phyloP scores from a whole-genome alignment of 2,329 filamentous ascomycete species.

The Epichloe sylvatica region DNA sequence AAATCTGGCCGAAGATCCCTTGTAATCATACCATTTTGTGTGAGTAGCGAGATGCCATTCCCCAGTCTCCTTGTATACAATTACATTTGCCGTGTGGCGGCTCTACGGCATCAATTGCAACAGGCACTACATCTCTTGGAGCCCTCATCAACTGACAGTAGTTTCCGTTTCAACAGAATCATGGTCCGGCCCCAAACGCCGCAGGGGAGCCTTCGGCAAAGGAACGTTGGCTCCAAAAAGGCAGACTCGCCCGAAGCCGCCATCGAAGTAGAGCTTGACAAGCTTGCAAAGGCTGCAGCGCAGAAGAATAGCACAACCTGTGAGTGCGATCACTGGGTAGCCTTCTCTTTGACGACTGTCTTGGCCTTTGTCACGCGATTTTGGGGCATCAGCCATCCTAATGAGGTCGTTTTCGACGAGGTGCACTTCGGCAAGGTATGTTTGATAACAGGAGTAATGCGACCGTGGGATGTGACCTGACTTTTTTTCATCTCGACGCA shows the following conservation, averaged over 20 bases:
- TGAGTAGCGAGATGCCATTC: not conserved
- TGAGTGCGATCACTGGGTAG: conserved; percentile 79
- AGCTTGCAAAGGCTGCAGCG: conserved; percentile 27
- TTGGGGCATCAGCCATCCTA: conserved; percentile 88
- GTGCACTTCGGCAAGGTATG: conserved; percentile 98
- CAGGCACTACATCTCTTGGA: not conserved
- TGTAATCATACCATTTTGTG: not conserved
- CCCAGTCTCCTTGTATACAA: not conserved
- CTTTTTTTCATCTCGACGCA: conserved; percentile 16
- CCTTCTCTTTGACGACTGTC: conserved; percentile 60
- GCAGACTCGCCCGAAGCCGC: conserved; percentile 23
- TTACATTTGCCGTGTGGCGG: not conserved
- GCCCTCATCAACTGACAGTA: not conserved
- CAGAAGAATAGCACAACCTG: conserved; percentile 26
- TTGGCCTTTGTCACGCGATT: conserved; percentile 87
- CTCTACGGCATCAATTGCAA: not conserved
- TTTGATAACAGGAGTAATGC: conserved; percentile 1
- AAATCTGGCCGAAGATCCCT: not conserved
- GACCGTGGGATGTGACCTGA: not conserved
- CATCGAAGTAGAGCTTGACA: conserved; percentile 36
- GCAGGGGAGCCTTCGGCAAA: conserved; percentile 46
- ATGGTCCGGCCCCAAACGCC: conserved; percentile 37
- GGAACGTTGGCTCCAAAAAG: conserved; percentile 42
- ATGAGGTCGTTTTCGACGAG: conserved; percentile 97
- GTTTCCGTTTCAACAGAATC: conserved; percentile 12